Base-by-base conservation (phyloP, 495 filamentous ascomycete species). In the Opeltia flavorubescens region DNA sequence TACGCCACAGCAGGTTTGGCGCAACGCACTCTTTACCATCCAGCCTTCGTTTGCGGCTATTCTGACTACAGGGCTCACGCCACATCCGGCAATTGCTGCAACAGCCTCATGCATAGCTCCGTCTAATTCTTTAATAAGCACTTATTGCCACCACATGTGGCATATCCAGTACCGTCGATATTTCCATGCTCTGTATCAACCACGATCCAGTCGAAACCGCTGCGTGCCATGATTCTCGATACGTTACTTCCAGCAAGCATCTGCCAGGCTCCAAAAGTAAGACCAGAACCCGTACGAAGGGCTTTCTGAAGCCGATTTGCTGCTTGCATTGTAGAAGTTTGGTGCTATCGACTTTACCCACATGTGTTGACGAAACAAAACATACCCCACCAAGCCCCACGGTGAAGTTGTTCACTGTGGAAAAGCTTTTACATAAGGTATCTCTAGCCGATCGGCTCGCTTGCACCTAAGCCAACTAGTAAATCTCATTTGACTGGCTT, bases 91-190 rank as follows among this genome's bases (percentile, higher is more conserved):
- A 53, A 82, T 80, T 3, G 78, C 77, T 21, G 83, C 78, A 26
- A 89, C 84, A 2, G 83, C 77, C 49, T 88, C 84, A 56, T 91
- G 86, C 86, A 91, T 91, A 11, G 76, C 71, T 30, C 74, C 76
- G 63, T 89, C 83, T 71, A 62, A 85, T 76, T 66, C n/a, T 0
- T 39, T 15, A 43, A 40, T 48, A 27, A 17, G n/a, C 13, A n/a
- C 18, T 21, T 33, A n/a, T 43, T 48, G 23, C 13, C 3, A 18
- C 9, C 9, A 18, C 18, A 17, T 4, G 9, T 2, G 3, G 9
- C 18, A 15, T 21, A 21, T 13, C 3, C 13, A 9, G 27, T 64
- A 81, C 79, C 83, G 54, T 83, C 80, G 23, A 88, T 81, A 53
- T 83, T 84, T 17, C 84, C 84, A 62, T 89, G 84, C 58, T 86